These are phyloP conservation scores for Phaeotremella fagi DNA, from an alignment of 768 basidiomycete species.

Conservation along the genomic window DNA sequence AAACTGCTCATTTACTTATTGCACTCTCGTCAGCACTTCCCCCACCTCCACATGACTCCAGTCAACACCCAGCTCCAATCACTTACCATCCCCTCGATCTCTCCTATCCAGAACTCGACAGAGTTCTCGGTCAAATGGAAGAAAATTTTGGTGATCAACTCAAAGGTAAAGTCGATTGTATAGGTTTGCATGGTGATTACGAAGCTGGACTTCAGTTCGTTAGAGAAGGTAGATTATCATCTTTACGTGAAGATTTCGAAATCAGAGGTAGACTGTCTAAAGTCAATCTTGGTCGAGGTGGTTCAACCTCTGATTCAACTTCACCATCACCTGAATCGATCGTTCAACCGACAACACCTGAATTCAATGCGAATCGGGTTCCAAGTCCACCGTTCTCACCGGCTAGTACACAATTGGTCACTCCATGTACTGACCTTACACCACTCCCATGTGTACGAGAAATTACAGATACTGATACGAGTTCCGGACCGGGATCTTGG, in stretches of 20 bases:
- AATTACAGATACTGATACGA: conserved; percentile 6
- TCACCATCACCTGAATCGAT: background rate
- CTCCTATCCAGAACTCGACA: conserved; percentile 75
- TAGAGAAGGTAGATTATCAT: conserved; percentile 58
- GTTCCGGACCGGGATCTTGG: conserved; percentile 9
- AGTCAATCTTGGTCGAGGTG: too few relatives aligned
- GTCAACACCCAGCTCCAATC: conserved; percentile 54
- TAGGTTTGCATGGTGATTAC: conserved; percentile 87
- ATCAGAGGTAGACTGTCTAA: background rate
- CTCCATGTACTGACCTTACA: conserved; percentile 7
- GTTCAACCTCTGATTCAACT: background rate
- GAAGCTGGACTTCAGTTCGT: conserved; percentile 81
- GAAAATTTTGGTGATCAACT: conserved; percentile 57
- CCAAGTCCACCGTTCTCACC: conserved; percentile 10
- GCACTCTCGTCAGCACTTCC: conserved; percentile 57
- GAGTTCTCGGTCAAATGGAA: conserved; percentile 67
- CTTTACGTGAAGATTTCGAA: conserved; percentile 2
- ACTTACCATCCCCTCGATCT: conserved; percentile 92
- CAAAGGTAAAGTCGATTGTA: conserved; percentile 67
- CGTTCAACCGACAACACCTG: background rate
- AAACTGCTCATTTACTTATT: conserved; percentile 76
- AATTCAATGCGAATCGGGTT: background rate
- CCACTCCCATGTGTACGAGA: conserved; percentile 11
- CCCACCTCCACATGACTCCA: conserved; percentile 38
- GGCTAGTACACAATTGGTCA: conserved; percentile 11